These are phyloP conservation scores for Apophysomyces variabilis DNA, from an alignment of 371 early-diverging fungal genomes.

Conservation along the genomic window DNA sequence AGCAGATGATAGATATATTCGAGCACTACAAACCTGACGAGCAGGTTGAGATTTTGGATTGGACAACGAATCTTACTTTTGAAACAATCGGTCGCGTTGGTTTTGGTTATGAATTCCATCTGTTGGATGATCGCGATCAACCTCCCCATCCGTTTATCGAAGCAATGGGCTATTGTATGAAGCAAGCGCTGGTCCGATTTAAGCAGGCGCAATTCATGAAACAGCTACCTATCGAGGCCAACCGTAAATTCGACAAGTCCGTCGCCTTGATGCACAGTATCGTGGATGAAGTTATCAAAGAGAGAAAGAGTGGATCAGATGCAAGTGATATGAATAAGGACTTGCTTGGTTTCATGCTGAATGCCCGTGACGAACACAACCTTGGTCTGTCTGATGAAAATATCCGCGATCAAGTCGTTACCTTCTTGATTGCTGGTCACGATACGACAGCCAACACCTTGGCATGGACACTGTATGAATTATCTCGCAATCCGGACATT, in stretches of 20 bases:
- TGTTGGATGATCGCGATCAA: slow-evolving; percentile 45
- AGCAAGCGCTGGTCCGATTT: slow-evolving; percentile 27
- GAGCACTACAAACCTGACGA: slow-evolving; percentile 42
- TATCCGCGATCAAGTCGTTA: slow-evolving; percentile 52
- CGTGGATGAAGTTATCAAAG: slow-evolving; percentile 42
- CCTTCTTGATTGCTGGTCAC: slow-evolving; percentile 52
- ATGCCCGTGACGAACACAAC: slow-evolving; percentile 46
- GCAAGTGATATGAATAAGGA: slow-evolving; percentile 49
- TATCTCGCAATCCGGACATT: slow-evolving; percentile 50
- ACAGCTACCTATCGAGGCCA: slow-evolving; percentile 45
- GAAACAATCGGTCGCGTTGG: slow-evolving; percentile 60
- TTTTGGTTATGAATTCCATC: slow-evolving; percentile 63
- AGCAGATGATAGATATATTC: slow-evolving; percentile 40
- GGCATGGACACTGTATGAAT: slow-evolving; percentile 53
- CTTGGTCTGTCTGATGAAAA: slow-evolving; percentile 50
- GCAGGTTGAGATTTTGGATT: slow-evolving; percentile 49
- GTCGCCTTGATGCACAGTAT: slow-evolving; percentile 45
- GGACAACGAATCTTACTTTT: slow-evolving; percentile 61
- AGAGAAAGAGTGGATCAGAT: slow-evolving; percentile 41
- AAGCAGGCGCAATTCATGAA: slow-evolving; percentile 47
- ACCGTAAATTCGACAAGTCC: slow-evolving; percentile 39
- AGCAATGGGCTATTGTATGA: slow-evolving; percentile 54
- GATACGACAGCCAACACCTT: slow-evolving; percentile 56
- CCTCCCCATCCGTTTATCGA: slow-evolving; percentile 51
- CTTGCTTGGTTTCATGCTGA: slow-evolving; percentile 63